Percentiles rank a stretch among this genome's conserved stretches.
Evolutionary conservation across 768 basidiomycete species (phyloP).

Genomic region (Suillus paluster): DNA sequence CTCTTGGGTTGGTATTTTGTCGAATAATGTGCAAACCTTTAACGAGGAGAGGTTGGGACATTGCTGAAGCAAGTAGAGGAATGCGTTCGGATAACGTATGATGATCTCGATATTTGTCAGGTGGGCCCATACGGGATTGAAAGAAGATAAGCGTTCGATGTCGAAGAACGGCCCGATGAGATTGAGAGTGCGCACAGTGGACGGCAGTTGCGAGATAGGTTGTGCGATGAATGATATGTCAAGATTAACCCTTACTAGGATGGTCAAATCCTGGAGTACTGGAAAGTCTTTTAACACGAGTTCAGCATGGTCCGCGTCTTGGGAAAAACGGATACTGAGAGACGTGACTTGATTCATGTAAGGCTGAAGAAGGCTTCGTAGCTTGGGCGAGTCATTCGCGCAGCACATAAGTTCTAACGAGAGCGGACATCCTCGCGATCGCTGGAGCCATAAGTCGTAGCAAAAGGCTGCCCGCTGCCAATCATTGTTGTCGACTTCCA

Average conservation of each 20-base stretch:
- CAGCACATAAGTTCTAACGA: slow-evolving; percentile 24
- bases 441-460: slow-evolving; percentile 15
- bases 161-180: background rate
- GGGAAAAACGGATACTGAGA: slow-evolving; percentile 6
- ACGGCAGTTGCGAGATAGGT: slow-evolving; percentile 11
- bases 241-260: too few species aligned
- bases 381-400: background rate
- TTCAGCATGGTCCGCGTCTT: slow-evolving; percentile 7
- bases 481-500: slow-evolving; percentile 29
- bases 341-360: slow-evolving; percentile 17
- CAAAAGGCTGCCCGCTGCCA: slow-evolving; percentile 15
- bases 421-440: slow-evolving; percentile 20
- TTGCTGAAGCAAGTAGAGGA: slow-evolving; percentile 7
- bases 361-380: slow-evolving; percentile 19
- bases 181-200: slow-evolving; percentile 18
- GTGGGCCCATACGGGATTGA: too few species aligned
- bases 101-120: slow-evolving; percentile 14
- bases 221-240: slow-evolving; percentile 9
- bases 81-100: background rate
- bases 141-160: too few species aligned
- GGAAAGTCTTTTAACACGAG: slow-evolving; percentile 21
- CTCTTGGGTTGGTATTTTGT: background rate
- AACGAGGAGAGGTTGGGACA: background rate
- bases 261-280: slow-evolving; percentile 23
- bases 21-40: slow-evolving; percentile 10